Evolutionary conservation across 2,329 filamentous ascomycete genomes (phyloP), one percentile per base, ranked within the genome.

Genomic region (Ophiostoma sp.): DNA sequence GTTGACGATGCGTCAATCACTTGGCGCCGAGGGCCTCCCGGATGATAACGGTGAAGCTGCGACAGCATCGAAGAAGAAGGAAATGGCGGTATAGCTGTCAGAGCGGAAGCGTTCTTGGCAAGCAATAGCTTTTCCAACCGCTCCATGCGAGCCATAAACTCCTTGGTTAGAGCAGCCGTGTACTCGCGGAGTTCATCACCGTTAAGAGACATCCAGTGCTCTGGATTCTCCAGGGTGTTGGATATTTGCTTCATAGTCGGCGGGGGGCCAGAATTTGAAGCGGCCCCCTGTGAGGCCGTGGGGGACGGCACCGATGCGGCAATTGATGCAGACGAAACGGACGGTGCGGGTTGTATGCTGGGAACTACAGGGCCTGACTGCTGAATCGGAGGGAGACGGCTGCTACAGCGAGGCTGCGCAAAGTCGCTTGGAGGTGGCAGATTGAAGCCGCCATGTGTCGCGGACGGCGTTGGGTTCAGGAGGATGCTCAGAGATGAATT

Each of bases 121-220:
- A 82, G 77, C 6, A 86, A 76, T 1, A 84, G 79, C 72, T 80
- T 83, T 74, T 87, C 85, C n/a, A 87, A 77, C 10, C 83, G 81
- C 69, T 86, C 84, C 75, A 87, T 81, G 35, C 85, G 80, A 67
- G 79, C 73, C 1, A 81, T 78, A 48, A 86, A 79, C 64, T 86
- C 83, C 69, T 86, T 83, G 8, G 86, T 74, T n/a, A 77, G 65
- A 2, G 70, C 65, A 0, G 73, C 71, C 2, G 71, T 72, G 15
- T 72, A 71, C 68, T 73, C 72, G 13, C 72, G 73, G 23, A 74
- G 71, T 23, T 74, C 71, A 54, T 72, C 79, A 20, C 78, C 79
- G 68, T 76, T 75, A 54, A 72, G 69, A 11, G 71, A 72, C 66
- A 72, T 69, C 41, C 71, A 62, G 11, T 70, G 67, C 48, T 70